Evolutionary conservation across 2,329 filamentous ascomycete genomes (phyloP), one percentile per base, ranked within the genome.

Genomic region (Colletotrichum sansevieriae): DNA sequence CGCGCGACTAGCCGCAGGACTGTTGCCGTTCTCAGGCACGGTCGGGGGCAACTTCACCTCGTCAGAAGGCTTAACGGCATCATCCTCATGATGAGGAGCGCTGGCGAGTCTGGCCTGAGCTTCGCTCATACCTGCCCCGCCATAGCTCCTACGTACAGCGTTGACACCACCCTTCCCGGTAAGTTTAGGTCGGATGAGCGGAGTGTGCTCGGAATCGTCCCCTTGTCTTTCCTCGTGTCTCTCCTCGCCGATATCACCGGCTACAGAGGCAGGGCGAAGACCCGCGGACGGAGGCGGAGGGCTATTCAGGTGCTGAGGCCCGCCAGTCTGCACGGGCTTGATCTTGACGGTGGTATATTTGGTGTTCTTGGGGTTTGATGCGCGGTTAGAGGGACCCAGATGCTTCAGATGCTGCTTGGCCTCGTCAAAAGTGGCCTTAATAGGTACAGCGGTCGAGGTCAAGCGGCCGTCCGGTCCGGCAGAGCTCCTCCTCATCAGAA

Each of bases 381-480:
- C 90, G 20, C 87, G 85, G 74, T 92, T 92, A 1, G 89, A 91
- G 0, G 90, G 90, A 0, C 90, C 90, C 0, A 92, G 85, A 70
- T 88, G 85, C 71, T 88, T 90, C 51, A 92, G 81, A 72, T 91
- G 87, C 74, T 88, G 84, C 73, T 83, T 85, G 80, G 91, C 88
- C 59, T 91, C 88, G 59, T 88, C 84, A 35, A 90, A 80, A 59
- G 88, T 90, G 5, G 87, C 85, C 72, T 88, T 86, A 5, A 91
- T 81, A 2, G 88, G 82, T 7, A 90, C 81, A 0, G 83, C 80
- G 1, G 81, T 80, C 44, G 78, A 80, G n/a, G 82, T 76, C 33
- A 80, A 72, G 56, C 83, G 83, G 22, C 87, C 87, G 59, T 90
- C 87, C 2, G 83, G 78, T 4, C 84, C 86, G 44, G 82, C 80